Percentiles rank a stretch among this genome's conserved stretches.
These are phyloP conservation scores for Scheffersomyces parashehatae DNA, from an alignment of 1,139 yeast species.

Conservation along the genomic window DNA sequence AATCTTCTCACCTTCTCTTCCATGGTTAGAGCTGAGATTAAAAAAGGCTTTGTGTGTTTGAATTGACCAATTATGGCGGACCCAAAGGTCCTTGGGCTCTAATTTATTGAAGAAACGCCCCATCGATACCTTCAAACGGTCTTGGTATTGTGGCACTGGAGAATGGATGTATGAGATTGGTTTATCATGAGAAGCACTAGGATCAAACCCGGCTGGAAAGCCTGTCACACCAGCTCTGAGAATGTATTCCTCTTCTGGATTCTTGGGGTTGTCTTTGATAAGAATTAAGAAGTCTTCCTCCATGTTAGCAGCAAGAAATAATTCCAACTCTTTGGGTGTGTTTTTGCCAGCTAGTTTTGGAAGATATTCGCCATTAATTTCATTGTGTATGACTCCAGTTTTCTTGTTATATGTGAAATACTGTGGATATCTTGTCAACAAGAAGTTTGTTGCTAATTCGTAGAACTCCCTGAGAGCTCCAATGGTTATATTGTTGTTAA, in stretches of 20 bases:
- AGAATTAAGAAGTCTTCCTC: slow-evolving; percentile 45
- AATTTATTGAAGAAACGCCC: slow-evolving; percentile 38
- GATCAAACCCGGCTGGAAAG: slow-evolving; percentile 48
- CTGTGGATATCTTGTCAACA: slow-evolving; percentile 35
- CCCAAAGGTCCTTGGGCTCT: slow-evolving; percentile 40
- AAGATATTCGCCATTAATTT: slow-evolving; percentile 27
- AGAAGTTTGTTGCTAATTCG: slow-evolving; percentile 25
- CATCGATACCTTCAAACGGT: slow-evolving; percentile 37
- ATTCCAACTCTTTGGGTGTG: slow-evolving; percentile 22
- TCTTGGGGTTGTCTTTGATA: slow-evolving; percentile 34
- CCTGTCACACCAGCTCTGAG: slow-evolving; percentile 38
- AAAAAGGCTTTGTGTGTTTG: slow-evolving; percentile 35
- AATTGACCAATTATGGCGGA: slow-evolving; percentile 43
- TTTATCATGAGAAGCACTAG: slow-evolving; percentile 30
- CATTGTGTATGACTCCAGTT: slow-evolving; percentile 20
- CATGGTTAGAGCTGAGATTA: slow-evolving; percentile 34
- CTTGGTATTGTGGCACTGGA: slow-evolving; percentile 44
- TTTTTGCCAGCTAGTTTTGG: slow-evolving; percentile 20
- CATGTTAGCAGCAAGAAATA: slow-evolving; percentile 27
- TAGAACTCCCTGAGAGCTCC: slow-evolving; percentile 38
- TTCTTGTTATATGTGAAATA: slow-evolving; percentile 21
- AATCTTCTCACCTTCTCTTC: slow-evolving; percentile 29
- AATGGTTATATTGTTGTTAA: slow-evolving; percentile 17
- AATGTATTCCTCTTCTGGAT: slow-evolving; percentile 36
- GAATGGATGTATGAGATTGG: slow-evolving; percentile 41